A percentile compares a stretch with the other conserved stretches of the same genome.
Evolutionary conservation across 306 rosid genomes (phyloP).

Genomic region (Rubus idaeus): DNA sequence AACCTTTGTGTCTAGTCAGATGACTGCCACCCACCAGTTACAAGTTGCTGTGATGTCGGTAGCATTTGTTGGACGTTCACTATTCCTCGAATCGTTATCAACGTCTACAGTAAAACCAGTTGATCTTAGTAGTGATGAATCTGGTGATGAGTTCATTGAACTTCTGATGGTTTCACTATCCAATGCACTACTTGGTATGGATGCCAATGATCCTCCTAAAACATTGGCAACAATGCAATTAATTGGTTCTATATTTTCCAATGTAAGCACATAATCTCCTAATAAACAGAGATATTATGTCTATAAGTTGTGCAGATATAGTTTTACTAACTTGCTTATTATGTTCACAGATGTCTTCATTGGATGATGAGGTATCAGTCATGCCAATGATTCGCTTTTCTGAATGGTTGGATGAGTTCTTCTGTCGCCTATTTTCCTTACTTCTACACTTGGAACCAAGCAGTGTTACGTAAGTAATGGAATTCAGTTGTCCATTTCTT

Average conservation of each 20-base stretch:
- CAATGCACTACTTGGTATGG: constrained; percentile 98
- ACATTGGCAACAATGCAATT: constrained; percentile 98
- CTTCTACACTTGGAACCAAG: constrained; percentile 92
- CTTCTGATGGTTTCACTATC: constrained; percentile 91
- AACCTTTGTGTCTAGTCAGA: constrained; percentile 66
- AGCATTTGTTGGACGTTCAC: constrained; percentile 95
- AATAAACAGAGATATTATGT: background rate
- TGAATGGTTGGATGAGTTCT: constrained; percentile 98
- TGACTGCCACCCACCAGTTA: constrained; percentile 99
- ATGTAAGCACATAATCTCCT: constrained; percentile 54
- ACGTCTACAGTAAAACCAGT: constrained; percentile 45
- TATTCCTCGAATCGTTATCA: constrained; percentile 71
- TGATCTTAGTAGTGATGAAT: constrained; percentile 52
- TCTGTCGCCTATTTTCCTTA: constrained; percentile 91
- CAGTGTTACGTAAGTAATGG: constrained; percentile 78
- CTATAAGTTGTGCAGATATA: background rate
- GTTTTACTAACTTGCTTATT: constrained; percentile 18
- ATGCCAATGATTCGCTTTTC: constrained; percentile 89
- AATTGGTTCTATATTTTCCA: constrained; percentile 92
- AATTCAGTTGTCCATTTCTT: constrained; percentile 20
- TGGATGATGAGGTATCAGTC: constrained; percentile 75
- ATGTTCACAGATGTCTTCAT: constrained; percentile 76
- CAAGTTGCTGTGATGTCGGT: constrained; percentile 96
- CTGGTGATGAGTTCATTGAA: constrained; percentile 50
- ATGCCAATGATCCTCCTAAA: constrained; percentile 99